phyloP scores from a whole-genome alignment of 768 basidiomycete genomes.

The Mycena capillaripes region DNA sequence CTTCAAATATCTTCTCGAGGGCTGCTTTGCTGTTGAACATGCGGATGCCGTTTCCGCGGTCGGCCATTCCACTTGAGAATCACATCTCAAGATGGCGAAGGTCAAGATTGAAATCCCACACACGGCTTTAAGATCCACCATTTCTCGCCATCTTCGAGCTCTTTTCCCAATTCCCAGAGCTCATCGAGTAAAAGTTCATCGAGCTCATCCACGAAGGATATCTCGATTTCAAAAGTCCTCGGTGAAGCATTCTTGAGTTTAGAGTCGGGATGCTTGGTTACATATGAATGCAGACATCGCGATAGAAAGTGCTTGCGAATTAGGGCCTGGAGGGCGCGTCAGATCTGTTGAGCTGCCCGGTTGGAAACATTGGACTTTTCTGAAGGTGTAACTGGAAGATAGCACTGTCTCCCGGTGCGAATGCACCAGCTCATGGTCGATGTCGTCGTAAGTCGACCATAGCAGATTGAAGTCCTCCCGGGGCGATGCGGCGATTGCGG shows the following conservation, averaged over 20 bases:
- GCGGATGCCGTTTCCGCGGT: constrained; percentile 94
- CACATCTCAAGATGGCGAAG: constrained; percentile 13
- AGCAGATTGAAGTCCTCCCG: constrained; percentile 60
- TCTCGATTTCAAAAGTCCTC: constrained; percentile 85
- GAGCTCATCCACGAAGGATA: constrained; percentile 93
- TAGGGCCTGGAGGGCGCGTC: constrained; percentile 60
- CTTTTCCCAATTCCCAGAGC: constrained; percentile 84
- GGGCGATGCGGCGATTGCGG: constrained; percentile 38
- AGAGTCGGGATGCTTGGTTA: constrained; percentile 75
- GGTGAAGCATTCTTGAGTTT: constrained; percentile 71
- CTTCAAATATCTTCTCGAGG: constrained; percentile 81
- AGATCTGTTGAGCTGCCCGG: not conserved
- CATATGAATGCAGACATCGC: constrained; percentile 66
- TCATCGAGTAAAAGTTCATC: constrained; percentile 96
- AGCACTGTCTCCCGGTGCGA: constrained; percentile 64
- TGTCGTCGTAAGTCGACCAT: constrained; percentile 91
- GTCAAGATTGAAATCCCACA: constrained; percentile 35
- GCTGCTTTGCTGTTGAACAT: constrained; percentile 85
- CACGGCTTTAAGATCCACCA: constrained; percentile 98
- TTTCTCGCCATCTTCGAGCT: constrained; percentile 62
- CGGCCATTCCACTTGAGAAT: constrained; percentile 82
- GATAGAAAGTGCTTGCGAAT: constrained; percentile 96
- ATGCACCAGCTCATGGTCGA: constrained; percentile 83
- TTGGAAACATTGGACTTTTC: constrained; percentile 61
- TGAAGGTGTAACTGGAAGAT: constrained; percentile 88